Evolutionary conservation across 73 alveolate genomes (phyloP), one percentile per base, ranked within the genome.

Genomic region (Paramecium sonneborni): DNA sequence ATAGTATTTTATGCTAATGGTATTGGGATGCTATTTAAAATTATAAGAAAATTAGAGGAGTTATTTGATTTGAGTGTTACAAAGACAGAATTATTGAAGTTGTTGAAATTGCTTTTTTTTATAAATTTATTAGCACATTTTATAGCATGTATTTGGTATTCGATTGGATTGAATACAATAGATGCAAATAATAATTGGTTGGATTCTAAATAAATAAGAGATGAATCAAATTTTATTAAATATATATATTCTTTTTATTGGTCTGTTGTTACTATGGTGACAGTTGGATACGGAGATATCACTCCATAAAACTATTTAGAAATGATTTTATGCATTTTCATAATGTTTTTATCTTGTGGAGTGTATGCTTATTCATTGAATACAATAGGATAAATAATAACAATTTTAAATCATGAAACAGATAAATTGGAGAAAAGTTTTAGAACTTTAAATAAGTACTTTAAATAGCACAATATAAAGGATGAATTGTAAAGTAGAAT

Each of bases 221-320:
- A 92, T 41, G 86, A 94, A 6, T 76, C 93, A 0, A 72, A 86
- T 26, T 46, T 55, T 18, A 96, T 93, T 9, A 48, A 67, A 44
- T 95, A 95, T 55, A 84, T 93, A 3, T 55, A 96, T 23, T 92
- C 98, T 1, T 57, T 95, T 39, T 95, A 95, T 85, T 95, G 95
- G 85, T 88, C 95, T 8, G 85, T 86, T 21, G 86, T 94, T 2
- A 92, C 96, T 20, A 95, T 94, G 93, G 46, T 84, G 10, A 95
- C 98, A 57, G 97, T 95, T n/a, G 98, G 98, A 35, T 95, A 95
- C 37, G 98, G 98, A 0, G 98, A 95, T 70, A 95, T 95, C 20
- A 32, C 93, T 18, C 96, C 97, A 35, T 30, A 55, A 43, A 95
- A 89, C 24, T 41, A 76, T 18, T 20, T 85, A 62, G 98, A 95